Evolutionary conservation across 2,329 filamentous ascomycete genomes (phyloP).

Genomic region (Pseudogymnoascus sp.): DNA sequence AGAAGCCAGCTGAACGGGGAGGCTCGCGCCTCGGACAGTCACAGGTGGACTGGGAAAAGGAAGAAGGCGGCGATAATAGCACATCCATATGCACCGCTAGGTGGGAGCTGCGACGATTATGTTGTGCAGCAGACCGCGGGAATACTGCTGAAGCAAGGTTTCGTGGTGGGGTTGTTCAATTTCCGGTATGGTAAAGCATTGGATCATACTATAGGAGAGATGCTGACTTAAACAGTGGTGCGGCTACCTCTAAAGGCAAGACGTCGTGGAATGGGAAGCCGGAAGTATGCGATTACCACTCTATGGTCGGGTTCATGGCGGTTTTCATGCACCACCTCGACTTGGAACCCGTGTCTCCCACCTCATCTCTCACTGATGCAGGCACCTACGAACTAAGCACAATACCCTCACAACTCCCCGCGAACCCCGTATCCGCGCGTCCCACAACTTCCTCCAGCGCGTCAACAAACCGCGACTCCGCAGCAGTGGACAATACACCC

Average conservation of each 20-base stretch:
- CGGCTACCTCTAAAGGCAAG: constrained; percentile 63
- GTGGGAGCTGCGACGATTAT: constrained; percentile 77
- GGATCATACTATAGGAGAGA: constrained; percentile 18
- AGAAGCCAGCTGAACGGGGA: not conserved
- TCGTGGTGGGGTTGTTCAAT: constrained; percentile 81
- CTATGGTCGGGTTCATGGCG: constrained; percentile 72
- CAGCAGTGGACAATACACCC: constrained; percentile 20
- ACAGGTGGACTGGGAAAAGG: constrained; percentile 25
- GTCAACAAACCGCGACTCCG: not conserved
- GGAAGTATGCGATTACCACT: constrained; percentile 76
- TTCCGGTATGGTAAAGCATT: constrained; percentile 56
- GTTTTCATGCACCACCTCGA: constrained; percentile 56
- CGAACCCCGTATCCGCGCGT: not conserved
- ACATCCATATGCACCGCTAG: constrained; percentile 85
- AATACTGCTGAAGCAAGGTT: constrained; percentile 63
- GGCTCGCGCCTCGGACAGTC: not conserved
- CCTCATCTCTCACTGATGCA: constrained; percentile 18
- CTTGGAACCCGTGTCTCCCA: constrained; percentile 11
- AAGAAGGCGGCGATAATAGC: constrained; percentile 62
- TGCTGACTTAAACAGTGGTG: constrained; percentile 53
- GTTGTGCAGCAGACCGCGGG: constrained; percentile 57
- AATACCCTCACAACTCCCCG: constrained; percentile 23
- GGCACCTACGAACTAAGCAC: constrained; percentile 22
- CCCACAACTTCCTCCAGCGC: not conserved
- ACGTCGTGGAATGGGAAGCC: constrained; percentile 84